Evolutionary conservation across 805 yeast species (phyloP), one percentile per base, ranked within the genome.

Genomic region (Metschnikowia peoriensis): DNA sequence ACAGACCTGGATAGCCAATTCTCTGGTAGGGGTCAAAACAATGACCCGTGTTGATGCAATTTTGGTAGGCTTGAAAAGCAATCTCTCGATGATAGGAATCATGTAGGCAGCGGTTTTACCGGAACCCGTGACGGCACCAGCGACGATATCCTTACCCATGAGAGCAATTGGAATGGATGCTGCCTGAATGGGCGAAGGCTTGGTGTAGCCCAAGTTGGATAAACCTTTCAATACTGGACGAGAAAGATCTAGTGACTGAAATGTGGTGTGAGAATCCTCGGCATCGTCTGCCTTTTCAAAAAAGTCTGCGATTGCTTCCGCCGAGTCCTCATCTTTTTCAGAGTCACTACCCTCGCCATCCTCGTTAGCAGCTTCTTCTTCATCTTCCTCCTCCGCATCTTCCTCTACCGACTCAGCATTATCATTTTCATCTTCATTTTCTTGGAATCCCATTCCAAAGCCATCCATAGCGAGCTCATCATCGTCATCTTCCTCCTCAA

Each of bases 101-200:
- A 94, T 85, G 67, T 90, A 94, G 1, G 99, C 99, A 2, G 97
- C 99, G 27, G 99, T 94, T 69, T 94, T 94, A 81, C 99, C 99
- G 17, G 98, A 93, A 75, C 99, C 99, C 5, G 99, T 94, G 27
- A 89, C 97, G 37, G 99, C 99, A 77, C 98, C 98, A 15, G 98
- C 99, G 63, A 94, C 97, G 47, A 94, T 84, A 71, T 94, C 99
- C 66, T 89, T 93, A 63, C 99, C 99, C 56, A 89, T 68, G 40
- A 94, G 76, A 1, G 97, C 97, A 52, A 93, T 84, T 12, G 99
- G 99, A 56, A 94, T 92, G 8, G 96, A 83, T 0, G 97, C 88
- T 55, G 92, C 78, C 75, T 94, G 99, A 73, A 94, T 89, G 12
- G 97, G 96, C 0, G 97, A 88, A 7, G 99, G 99, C 46, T 80